Conservation (phyloP, 1,284 basidiomycete genomes). For the Inonotus obliquus region DNA sequence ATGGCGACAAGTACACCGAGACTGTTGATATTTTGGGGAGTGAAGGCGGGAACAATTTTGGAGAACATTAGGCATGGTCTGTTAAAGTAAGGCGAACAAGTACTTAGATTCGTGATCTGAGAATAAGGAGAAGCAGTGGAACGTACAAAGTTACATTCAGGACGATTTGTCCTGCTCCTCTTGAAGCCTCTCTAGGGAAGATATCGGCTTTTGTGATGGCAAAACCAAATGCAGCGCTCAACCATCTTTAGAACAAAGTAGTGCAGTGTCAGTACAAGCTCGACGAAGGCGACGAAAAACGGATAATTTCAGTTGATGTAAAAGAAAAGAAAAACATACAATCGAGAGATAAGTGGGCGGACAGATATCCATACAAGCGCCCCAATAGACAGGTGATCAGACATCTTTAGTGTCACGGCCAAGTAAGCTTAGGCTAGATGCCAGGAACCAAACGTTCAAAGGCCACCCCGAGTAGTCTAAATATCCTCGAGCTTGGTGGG, state of each 20-base stretch:
- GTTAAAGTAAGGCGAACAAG: neutral
- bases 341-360: conserved; percentile 48
- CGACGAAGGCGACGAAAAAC: neutral
- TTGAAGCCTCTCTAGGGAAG: conserved; percentile 52
- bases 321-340: conserved; percentile 37
- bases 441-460: neutral
- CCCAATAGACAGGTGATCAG: conserved; percentile 31
- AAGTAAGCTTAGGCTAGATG: neutral
- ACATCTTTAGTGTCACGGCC: conserved; percentile 21
- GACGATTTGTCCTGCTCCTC: conserved; percentile 54
- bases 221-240: conserved; percentile 45
- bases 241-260: neutral
- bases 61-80: conserved; percentile 69
- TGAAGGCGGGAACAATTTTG: conserved; percentile 74
- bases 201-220: conserved; percentile 55
- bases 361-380: conserved; percentile 53
- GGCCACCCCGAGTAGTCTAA: neutral
- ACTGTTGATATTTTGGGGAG: conserved; percentile 53
- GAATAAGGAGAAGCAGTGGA: neutral
- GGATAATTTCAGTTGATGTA: too few relatives aligned
- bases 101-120: neutral
- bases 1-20: conserved; percentile 61
- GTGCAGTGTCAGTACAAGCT: neutral
- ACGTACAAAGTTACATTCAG: conserved; percentile 34
- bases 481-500: neutral